Evolutionary conservation across 2,329 filamentous ascomycete genomes (phyloP).

Genomic region (Fusarium denticulatum): DNA sequence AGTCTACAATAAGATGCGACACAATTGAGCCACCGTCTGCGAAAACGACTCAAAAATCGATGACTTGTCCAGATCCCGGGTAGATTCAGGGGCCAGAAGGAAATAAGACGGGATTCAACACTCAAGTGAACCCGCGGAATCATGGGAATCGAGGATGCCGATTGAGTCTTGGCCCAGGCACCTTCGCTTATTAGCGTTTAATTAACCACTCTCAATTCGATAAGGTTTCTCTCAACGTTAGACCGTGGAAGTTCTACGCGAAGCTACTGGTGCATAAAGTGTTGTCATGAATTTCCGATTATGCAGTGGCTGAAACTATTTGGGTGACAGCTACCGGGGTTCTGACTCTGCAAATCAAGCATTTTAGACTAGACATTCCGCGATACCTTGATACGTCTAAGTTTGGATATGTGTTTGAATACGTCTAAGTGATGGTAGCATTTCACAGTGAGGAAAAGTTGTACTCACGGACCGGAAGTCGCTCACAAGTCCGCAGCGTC

Average conservation of each 20-base stretch:
- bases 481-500: background rate
- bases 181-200: background rate
- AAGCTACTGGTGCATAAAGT: background rate
- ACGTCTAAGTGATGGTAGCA: accelerated
- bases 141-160: background rate
- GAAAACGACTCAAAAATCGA: background rate
- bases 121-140: accelerated
- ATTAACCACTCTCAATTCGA: background rate
- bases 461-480: background rate
- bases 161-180: background rate
- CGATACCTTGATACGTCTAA: accelerated
- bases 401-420: too few relatives aligned
- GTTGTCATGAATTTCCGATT: background rate
- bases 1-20: too few relatives aligned
- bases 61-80: background rate
- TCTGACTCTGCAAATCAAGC: background rate
- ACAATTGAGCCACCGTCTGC: too few relatives aligned
- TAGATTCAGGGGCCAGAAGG: background rate
- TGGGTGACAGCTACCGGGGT: background rate
- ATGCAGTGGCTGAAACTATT: background rate
- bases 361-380: background rate
- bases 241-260: background rate
- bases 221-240: background rate
- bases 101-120: background rate
- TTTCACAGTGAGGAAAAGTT: background rate